Percentiles rank a stretch among this genome's conserved stretches.
Conservation (phyloP, 768 basidiomycete genomes). For the Lactifluus subvellereus region DNA sequence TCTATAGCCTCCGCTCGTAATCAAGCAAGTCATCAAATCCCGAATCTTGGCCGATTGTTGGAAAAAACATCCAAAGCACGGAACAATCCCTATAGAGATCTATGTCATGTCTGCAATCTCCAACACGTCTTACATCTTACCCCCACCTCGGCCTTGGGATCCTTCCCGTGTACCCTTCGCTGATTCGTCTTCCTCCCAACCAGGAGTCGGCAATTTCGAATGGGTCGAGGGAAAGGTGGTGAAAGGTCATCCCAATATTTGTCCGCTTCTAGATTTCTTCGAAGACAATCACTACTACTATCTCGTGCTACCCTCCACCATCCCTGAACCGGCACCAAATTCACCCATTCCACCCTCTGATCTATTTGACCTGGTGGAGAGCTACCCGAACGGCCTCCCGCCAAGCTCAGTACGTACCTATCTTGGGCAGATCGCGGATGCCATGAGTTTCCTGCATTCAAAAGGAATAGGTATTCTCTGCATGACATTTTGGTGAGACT, state of each 20-base stretch:
- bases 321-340: conserved; percentile 49
- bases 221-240: conserved; percentile 70
- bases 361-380: conserved; percentile 93
- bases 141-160: conserved; percentile 77
- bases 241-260: conserved; percentile 93
- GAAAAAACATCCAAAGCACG: conserved; percentile 93
- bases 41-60: conserved; percentile 98
- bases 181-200: conserved; percentile 16
- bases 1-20: conserved; percentile 76
- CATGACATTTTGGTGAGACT: background rate
- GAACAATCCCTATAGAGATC: conserved; percentile 98
- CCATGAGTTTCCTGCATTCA: conserved; percentile 79
- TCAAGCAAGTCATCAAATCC: conserved; percentile 98
- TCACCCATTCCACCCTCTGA: conserved; percentile 63
- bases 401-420: conserved; percentile 70
- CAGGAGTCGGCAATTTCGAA: conserved; percentile 31
- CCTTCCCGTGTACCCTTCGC: conserved; percentile 45
- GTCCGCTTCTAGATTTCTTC: conserved; percentile 92
- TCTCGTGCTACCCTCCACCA: conserved; percentile 77
- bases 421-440: conserved; percentile 92
- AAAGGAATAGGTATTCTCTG: conserved; percentile 74
- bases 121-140: conserved; percentile 71
- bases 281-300: conserved; percentile 97
- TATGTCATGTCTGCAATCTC: conserved; percentile 91
- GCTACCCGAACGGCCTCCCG: conserved; percentile 79